Conservation (phyloP, 2,329 filamentous ascomycete species). For the Monosporascus sp. region DNA sequence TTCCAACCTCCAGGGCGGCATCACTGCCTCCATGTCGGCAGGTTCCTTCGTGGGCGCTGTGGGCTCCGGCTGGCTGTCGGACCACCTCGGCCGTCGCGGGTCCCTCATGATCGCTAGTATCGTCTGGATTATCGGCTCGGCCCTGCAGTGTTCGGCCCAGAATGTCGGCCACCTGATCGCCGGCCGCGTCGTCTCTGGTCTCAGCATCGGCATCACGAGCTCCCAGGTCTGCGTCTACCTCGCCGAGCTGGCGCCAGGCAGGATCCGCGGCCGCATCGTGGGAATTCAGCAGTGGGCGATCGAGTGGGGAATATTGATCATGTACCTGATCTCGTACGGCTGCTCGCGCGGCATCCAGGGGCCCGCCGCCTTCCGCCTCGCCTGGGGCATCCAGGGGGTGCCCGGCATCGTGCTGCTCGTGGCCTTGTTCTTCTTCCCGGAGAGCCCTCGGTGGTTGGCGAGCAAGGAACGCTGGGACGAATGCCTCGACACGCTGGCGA, state of each 20-base stretch:
- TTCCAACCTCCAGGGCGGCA: conserved; percentile 41
- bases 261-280: conserved; percentile 56
- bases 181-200: conserved; percentile 53
- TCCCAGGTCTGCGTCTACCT: conserved; percentile 62
- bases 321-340: conserved; percentile 63
- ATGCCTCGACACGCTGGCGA: conserved; percentile 9
- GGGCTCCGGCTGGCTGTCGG: conserved; percentile 38
- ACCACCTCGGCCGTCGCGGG: conserved; percentile 36
- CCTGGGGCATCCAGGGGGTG: conserved; percentile 51
- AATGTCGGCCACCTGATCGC: conserved; percentile 47
- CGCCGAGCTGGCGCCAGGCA: conserved; percentile 55
- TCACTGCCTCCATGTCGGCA: conserved; percentile 42
- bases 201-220: conserved; percentile 58
- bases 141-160: conserved; percentile 51
- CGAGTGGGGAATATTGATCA: conserved; percentile 57
- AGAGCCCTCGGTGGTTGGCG: conserved; percentile 51
- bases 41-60: conserved; percentile 42
- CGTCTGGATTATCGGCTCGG: conserved; percentile 48
- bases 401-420: conserved; percentile 35
- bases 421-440: conserved; percentile 53
- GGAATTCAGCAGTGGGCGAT: conserved; percentile 69
- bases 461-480: conserved; percentile 40
- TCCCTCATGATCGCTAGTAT: conserved; percentile 34
- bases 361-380: conserved; percentile 50
- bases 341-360: conserved; percentile 50